A percentile compares a stretch with the other conserved stretches of the same genome.
Conservation (phyloP, 2,329 filamentous ascomycete species). For the Xylaria sp. region DNA sequence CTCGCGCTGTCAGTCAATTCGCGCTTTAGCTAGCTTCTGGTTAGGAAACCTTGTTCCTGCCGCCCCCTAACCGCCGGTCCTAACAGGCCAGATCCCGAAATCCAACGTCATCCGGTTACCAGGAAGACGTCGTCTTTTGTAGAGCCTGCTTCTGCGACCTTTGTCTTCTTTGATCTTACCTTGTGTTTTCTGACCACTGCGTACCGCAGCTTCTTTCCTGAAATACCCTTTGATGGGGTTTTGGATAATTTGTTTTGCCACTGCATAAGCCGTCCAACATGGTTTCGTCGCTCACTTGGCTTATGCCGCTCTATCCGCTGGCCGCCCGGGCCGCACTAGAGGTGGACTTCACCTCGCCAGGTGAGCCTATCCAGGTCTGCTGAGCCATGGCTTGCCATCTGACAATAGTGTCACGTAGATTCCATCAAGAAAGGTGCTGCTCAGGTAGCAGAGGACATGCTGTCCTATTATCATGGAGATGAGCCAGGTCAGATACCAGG, state of each 20-base stretch:
- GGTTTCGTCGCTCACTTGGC: slow-evolving; percentile 37
- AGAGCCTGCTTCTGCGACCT: slow-evolving; percentile 5
- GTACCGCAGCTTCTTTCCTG: not conserved
- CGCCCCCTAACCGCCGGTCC: slow-evolving; percentile 14
- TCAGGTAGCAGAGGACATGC: slow-evolving; percentile 46
- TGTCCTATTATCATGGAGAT: slow-evolving; percentile 46
- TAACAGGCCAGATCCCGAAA: slow-evolving; percentile 18
- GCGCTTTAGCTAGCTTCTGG: slow-evolving; percentile 10
- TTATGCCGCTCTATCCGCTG: slow-evolving; percentile 44
- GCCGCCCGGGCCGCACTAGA: slow-evolving; percentile 45
- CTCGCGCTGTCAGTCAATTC: slow-evolving; percentile 10
- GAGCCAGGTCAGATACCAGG: slow-evolving; percentile 57
- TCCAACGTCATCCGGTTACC: slow-evolving; percentile 33
- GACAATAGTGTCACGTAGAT: slow-evolving; percentile 34
- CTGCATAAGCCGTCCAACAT: slow-evolving; percentile 34
- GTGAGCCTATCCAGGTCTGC: slow-evolving; percentile 36
- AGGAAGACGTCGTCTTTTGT: slow-evolving; percentile 5
- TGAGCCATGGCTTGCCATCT: not conserved
- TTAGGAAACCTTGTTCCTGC: not conserved
- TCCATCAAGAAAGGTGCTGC: slow-evolving; percentile 46
- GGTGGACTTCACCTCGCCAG: slow-evolving; percentile 44
- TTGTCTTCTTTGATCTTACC: not conserved
- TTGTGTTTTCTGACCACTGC: not conserved
- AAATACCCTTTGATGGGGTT: not conserved
- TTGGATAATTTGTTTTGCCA: slow-evolving; percentile 1